Base-by-base conservation (phyloP, 768 basidiomycete genomes). In the Tephrocybe sp. region DNA sequence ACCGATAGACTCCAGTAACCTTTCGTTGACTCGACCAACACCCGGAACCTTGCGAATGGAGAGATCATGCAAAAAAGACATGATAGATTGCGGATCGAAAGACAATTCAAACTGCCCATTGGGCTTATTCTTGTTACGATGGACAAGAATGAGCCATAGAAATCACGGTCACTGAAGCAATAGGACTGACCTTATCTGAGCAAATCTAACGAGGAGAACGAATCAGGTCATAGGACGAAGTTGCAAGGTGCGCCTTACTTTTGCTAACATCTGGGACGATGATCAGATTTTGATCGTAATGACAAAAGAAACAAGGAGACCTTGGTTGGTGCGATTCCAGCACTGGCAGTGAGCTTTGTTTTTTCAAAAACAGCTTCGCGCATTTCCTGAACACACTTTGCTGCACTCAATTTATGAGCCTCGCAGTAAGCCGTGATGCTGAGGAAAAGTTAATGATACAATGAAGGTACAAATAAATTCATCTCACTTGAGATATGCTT, bases 241-340 rank as follows among this genome's bases (percentile, higher is more conserved):
- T n/a, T 36, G 15, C 46, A 18, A 21, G 19, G 24, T 48, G 37
- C 40, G 24, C 54, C 72, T 58, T 46, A 91, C 89, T 77, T 98
- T 98, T 33, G 94, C 92, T 15, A 98, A 75, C 87, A 94, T 93
- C 84, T 91, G 36, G 19, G 51, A 36, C 4, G 33, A n/a, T 34
- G 15, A 12, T 49, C 66, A 44, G 57, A 52, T 30, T 31, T 45
- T 42, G 41, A 22, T 18, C 31, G 15, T 29, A 11, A n/a, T 19
- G 25, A 21, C 19, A 27, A 8, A 11, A 33, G 53, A 44, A 55
- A 56, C 30, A 56, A 25, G 44, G 79, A 45, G 61, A 93, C 93
- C 77, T 88, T 89, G 68, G 94, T 98, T 1, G 95, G 90, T 0
- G 95, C 94, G 49, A 98, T 93, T 2, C 97, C 97, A 24, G 94